phyloP scores from a whole-genome alignment of 345 rosid genomes.

The Brassica rapa region DNA sequence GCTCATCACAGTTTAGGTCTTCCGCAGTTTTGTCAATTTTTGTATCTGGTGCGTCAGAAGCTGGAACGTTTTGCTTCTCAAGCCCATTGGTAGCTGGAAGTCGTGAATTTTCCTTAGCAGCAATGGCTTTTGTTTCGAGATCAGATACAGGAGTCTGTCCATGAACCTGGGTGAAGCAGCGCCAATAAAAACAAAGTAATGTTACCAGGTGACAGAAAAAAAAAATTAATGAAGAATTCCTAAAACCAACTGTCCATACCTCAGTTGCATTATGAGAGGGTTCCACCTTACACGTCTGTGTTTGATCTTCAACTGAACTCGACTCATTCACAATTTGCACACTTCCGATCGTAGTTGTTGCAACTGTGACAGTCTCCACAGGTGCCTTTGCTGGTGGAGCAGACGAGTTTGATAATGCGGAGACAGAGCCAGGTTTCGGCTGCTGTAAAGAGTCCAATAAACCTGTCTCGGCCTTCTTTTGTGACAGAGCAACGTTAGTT shows the following conservation, averaged over 20 bases:
- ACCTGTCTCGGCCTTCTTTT: constrained; percentile 43
- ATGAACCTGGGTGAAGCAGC: constrained; percentile 18
- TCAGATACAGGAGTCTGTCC: constrained; percentile 41
- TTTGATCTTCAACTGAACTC: constrained; percentile 60
- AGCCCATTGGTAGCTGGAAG: constrained; percentile 36
- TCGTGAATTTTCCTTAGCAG: constrained; percentile 36
- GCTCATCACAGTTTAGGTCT: constrained; percentile 37
- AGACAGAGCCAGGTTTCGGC: constrained; percentile 44
- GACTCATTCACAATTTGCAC: constrained; percentile 50
- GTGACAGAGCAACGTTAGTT: constrained; percentile 38
- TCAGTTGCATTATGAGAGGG: constrained; percentile 43
- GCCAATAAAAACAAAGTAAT: constrained; percentile 9
- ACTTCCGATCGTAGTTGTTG: constrained; percentile 43
- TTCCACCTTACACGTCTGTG: constrained; percentile 48
- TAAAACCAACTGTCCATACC: constrained; percentile 44
- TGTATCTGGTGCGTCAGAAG: constrained; percentile 38
- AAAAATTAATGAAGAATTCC: neutral
- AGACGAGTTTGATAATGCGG: constrained; percentile 32
- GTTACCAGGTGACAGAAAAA: constrained; percentile 9
- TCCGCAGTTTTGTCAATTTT: constrained; percentile 40
- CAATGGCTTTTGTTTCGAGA: constrained; percentile 41
- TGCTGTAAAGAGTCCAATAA: constrained; percentile 43
- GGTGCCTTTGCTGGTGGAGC: constrained; percentile 39
- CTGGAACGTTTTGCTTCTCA: constrained; percentile 33
- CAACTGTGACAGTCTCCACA: constrained; percentile 33